These are phyloP conservation scores for Erigeron philadelphicus DNA, from an alignment of 140 eudicot genomes.

Conservation along the genomic window DNA sequence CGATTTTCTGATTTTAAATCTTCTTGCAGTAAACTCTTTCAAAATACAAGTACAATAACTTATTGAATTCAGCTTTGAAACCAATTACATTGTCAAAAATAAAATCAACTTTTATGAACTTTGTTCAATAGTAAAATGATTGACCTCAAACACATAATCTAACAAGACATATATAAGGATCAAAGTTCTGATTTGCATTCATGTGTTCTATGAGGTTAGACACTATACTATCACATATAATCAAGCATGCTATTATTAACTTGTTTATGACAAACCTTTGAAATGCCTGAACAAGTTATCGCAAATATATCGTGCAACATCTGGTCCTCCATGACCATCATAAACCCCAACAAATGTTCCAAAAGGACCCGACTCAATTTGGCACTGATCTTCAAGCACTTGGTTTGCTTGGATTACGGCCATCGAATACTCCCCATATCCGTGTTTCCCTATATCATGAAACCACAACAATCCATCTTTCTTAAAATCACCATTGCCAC, in stretches of 20 bases:
- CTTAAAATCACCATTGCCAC: conserved; percentile 28
- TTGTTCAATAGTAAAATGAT: neutral
- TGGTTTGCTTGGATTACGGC: conserved; percentile 72
- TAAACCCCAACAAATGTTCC: conserved; percentile 82
- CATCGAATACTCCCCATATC: conserved; percentile 67
- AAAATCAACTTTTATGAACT: neutral
- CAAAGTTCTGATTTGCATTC: neutral
- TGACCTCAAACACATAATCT: neutral
- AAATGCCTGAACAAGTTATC: conserved; percentile 48
- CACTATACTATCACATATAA: neutral
- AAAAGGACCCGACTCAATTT: conserved; percentile 68
- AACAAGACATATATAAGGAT: neutral
- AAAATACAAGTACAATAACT: neutral
- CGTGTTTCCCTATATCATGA: conserved; percentile 51
- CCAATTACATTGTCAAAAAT: neutral
- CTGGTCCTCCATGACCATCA: conserved; percentile 88
- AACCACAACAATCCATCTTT: conserved; percentile 63
- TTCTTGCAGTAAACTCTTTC: neutral
- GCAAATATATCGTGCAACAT: conserved; percentile 56
- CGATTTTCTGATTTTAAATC: neutral
- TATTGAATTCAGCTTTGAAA: neutral
- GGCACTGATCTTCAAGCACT: conserved; percentile 71
- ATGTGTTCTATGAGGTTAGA: neutral
- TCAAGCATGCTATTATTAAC: neutral
- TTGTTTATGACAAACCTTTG: conserved; percentile 41